Base-by-base conservation (phyloP, 2,329 filamentous ascomycete species). In the Diaporthe citrichinensis region DNA sequence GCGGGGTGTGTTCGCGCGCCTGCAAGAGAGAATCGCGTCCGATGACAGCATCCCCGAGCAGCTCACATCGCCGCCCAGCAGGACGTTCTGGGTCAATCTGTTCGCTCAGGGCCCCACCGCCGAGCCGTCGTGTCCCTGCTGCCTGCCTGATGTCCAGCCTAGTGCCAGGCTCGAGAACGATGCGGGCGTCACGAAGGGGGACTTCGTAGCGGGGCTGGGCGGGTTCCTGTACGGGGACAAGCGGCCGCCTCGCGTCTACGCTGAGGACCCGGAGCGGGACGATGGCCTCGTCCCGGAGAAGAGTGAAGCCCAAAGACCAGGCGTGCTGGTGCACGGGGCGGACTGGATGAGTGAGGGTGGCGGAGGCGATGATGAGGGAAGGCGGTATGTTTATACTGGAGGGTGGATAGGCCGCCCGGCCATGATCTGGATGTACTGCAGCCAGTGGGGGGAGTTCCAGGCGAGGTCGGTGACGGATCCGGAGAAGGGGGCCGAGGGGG, bases 381-480 rank as follows among this genome's bases (percentile, higher is more conserved):
- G 23, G 31, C 15, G 25, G 10, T 49, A 49, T 36, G 55, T 44
- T 17, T 53, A 53, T 10, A 25, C 28, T 53, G 46, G 62, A 3
- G 46, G 44, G 2, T 61, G 17, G 31, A 44, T 31, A 15, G 44
- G 31, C 4, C 36, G 28, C 7, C 36, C 53, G 23, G 20, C 28
- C 17, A 59, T 25, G 14, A 72, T 72, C 4, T 72, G 69, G 69
- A 25, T 72, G 55, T 72, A 44, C 4, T 72, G 55, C 31, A 61
- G 55, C n/a, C 28, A 7, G 14, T 36, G 28, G 23, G 55, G 9
- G 4, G 28, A 41, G n/a, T 72, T 72, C 4, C 31, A 46, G 14
- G 44, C 31, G 15, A n/a, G n/a, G 4, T 12, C 8, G 31, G 39
- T 41, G 36, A 14, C 28, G 55, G 23, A 4, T 25, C 28, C n/a